A percentile compares a stretch with the other conserved stretches of the same genome.
phyloP scores from a whole-genome alignment of 345 rosid species.

The Syzygium aromaticum region DNA sequence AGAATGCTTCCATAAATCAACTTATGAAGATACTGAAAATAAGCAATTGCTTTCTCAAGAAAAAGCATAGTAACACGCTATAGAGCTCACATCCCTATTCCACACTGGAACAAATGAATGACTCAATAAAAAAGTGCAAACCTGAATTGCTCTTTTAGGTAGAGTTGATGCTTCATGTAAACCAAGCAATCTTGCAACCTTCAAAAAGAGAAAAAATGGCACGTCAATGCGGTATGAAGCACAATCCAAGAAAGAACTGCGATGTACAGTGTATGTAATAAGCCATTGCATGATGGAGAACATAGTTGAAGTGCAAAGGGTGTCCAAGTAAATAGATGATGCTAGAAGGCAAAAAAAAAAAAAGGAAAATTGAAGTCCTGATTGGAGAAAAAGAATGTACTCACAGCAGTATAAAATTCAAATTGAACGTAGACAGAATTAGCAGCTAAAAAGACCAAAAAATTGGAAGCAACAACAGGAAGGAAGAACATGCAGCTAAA shows the following conservation, averaged over 20 bases:
- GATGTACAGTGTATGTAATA: background rate
- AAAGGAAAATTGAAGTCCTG: background rate
- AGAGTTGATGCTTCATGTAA: conserved; percentile 59
- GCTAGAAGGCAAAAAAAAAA: background rate
- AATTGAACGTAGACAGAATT: background rate
- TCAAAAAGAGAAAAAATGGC: conserved; percentile 5
- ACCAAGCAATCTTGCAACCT: conserved; percentile 85
- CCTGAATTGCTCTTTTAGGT: conserved; percentile 98
- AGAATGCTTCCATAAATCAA: background rate
- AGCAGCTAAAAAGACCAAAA: background rate
- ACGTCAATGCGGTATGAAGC: background rate
- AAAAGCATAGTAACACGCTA: background rate
- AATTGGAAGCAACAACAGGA: background rate
- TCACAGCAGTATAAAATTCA: background rate
- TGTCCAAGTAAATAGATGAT: background rate
- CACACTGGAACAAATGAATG: background rate
- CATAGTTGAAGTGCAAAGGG: background rate
- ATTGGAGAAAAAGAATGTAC: background rate
- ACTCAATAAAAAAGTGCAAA: conserved; percentile 8
- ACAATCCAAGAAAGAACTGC: background rate
- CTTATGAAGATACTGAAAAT: background rate
- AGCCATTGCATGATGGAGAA: background rate
- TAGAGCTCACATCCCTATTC: background rate
- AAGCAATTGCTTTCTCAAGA: background rate
- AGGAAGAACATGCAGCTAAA: background rate